Evolutionary conservation across 768 basidiomycete species (phyloP).

Genomic region (Mycena metata): DNA sequence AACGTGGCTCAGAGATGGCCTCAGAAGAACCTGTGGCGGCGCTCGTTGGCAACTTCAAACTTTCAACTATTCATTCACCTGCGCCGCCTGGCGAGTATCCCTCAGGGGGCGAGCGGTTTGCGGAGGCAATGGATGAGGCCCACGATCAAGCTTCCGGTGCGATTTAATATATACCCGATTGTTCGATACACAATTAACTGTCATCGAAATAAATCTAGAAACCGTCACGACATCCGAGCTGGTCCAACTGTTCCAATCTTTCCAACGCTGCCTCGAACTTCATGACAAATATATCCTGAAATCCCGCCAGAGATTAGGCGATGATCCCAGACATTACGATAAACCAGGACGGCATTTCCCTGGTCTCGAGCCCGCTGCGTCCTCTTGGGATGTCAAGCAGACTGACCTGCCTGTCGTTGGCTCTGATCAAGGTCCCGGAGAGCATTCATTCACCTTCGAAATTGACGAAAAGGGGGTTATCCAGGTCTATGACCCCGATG

Average conservation of each 20-base stretch:
- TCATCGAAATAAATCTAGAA: conserved; percentile 40
- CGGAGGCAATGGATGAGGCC: conserved; percentile 49
- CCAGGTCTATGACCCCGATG: conserved; percentile 75
- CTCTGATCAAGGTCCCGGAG: conserved; percentile 73
- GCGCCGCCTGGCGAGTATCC: conserved; percentile 37
- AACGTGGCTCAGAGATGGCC: conserved; percentile 69
- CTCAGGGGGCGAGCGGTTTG: conserved; percentile 39
- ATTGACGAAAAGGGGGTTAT: conserved; percentile 87
- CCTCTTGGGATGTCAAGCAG: conserved; percentile 93
- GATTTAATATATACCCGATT: conserved; percentile 21
- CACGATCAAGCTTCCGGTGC: conserved; percentile 32
- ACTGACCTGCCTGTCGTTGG: conserved; percentile 63
- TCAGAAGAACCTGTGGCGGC: conserved; percentile 55
- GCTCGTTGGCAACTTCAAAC: conserved; percentile 55
- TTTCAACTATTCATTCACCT: conserved; percentile 52
- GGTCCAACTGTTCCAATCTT: conserved; percentile 70
- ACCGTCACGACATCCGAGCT: conserved; percentile 60
- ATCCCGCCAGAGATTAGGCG: conserved; percentile 92
- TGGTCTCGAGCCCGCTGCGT: conserved; percentile 62
- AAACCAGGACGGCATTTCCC: conserved; percentile 63
- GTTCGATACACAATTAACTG: no score
- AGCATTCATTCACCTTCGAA: conserved; percentile 72
- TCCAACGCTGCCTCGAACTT: conserved; percentile 90
- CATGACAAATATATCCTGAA: conserved; percentile 95
- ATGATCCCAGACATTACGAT: conserved; percentile 95